phyloP scores from a whole-genome alignment of 2,329 filamentous ascomycete species.

The Cordyceps fumosorosea region DNA sequence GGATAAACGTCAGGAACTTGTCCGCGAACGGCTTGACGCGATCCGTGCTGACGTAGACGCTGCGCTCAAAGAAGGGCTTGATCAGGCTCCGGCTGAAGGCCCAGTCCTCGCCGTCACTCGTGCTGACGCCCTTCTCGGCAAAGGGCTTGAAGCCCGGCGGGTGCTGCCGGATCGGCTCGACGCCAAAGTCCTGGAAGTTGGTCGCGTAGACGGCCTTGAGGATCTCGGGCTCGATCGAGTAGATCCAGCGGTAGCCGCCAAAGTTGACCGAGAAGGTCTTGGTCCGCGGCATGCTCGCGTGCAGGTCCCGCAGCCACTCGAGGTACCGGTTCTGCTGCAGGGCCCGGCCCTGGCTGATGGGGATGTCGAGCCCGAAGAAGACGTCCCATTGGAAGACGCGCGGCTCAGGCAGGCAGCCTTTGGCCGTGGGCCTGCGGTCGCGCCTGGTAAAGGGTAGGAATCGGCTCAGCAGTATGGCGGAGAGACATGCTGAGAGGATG shows the following conservation, averaged over 20 bases:
- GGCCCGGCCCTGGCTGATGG: conserved; percentile 16
- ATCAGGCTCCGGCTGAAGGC: conserved; percentile 17
- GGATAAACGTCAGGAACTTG: conserved; percentile 12
- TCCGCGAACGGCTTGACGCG: conserved; percentile 17
- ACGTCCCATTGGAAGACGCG: conserved; percentile 16
- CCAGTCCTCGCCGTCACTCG: conserved; percentile 18
- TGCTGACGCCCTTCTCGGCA: conserved; percentile 16
- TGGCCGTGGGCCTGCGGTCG: background rate
- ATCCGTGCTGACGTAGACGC: conserved; percentile 18
- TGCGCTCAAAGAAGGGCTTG: conserved; percentile 19
- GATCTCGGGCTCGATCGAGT: conserved; percentile 18
- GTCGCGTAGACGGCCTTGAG: conserved; percentile 19
- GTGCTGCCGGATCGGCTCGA: conserved; percentile 18
- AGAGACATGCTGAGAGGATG: background rate
- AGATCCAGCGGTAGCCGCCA: conserved; percentile 17
- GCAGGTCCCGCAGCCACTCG: conserved; percentile 18
- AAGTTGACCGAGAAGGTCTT: conserved; percentile 20
- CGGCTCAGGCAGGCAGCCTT: conserved; percentile 13
- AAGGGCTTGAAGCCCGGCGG: conserved; percentile 16
- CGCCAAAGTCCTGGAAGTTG: conserved; percentile 18
- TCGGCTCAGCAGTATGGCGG: background rate
- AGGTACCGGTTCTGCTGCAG: conserved; percentile 17
- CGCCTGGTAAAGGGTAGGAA: background rate
- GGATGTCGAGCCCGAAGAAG: conserved; percentile 17
- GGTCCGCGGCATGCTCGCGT: conserved; percentile 12